Evolutionary conservation across 495 filamentous ascomycete genomes (phyloP).

Genomic region (Aspergillus baeticus): DNA sequence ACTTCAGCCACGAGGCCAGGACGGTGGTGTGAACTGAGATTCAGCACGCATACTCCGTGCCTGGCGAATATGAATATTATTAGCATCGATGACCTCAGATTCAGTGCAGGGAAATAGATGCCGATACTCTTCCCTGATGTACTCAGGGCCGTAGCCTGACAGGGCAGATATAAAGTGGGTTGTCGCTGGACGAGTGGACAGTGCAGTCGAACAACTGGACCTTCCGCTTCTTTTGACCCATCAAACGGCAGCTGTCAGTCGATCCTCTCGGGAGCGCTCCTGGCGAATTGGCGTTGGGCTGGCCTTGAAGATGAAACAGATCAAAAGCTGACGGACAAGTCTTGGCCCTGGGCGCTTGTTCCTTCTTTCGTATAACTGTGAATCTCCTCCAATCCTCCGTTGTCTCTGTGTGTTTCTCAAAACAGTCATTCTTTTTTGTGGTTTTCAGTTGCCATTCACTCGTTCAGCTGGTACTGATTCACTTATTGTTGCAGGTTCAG

Average conservation of each 20-base stretch:
- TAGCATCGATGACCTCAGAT: no score
- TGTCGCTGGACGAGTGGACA: no score
- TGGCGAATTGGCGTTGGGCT: conserved; percentile 11
- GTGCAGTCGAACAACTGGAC: no score
- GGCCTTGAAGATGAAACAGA: conserved; percentile 17
- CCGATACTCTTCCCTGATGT: no score
- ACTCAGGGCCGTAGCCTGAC: no score
- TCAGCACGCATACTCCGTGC: neutral
- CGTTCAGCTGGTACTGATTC: conserved; percentile 3
- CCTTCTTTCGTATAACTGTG: neutral
- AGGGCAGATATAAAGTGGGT: no score
- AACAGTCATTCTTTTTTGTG: conserved; percentile 17
- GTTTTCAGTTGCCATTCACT: conserved; percentile 3
- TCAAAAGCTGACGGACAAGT: conserved; percentile 1
- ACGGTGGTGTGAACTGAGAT: neutral
- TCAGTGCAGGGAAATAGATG: no score
- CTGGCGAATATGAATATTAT: no score
- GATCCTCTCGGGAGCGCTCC: conserved; percentile 12
- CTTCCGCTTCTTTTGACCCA: no score
- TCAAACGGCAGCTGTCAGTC: neutral
- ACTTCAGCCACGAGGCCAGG: neutral
- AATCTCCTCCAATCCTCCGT: neutral
- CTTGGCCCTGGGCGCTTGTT: conserved; percentile 7
- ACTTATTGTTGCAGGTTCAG: neutral
- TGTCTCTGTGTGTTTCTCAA: neutral